Conservation (phyloP, 768 basidiomycete species). For the Lentinula boryana region DNA sequence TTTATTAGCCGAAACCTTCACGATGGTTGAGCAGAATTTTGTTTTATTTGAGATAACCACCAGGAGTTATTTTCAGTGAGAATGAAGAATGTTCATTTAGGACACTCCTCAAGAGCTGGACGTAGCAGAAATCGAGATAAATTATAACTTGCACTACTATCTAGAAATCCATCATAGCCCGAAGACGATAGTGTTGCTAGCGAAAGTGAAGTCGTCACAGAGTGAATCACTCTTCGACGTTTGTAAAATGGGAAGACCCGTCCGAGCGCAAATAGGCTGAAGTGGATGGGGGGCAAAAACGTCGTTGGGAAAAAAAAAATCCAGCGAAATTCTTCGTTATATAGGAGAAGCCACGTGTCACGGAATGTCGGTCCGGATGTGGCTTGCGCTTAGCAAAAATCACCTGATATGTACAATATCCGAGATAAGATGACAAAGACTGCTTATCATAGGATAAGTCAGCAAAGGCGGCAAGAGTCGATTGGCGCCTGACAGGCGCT, state of each 20-base stretch:
- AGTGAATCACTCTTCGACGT: slow-evolving; percentile 38
- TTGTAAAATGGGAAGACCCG: slow-evolving; percentile 23
- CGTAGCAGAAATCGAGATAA: no score
- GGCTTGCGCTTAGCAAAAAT: no score
- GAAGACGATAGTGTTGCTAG: slow-evolving; percentile 63
- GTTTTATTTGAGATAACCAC: no score
- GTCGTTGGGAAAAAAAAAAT: slow-evolving; percentile 5
- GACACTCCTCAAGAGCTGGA: neutral
- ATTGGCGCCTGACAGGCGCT: no score
- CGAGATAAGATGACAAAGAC: no score
- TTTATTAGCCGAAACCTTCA: no score
- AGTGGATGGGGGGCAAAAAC: slow-evolving; percentile 17
- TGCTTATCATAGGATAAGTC: no score
- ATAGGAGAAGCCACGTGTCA: neutral
- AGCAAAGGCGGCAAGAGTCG: no score
- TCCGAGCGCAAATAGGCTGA: slow-evolving; percentile 21
- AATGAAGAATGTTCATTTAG: no score
- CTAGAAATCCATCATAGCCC: slow-evolving; percentile 68
- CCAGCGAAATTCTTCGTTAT: neutral
- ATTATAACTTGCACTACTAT: slow-evolving; percentile 36
- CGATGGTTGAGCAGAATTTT: no score
- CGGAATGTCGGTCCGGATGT: neutral
- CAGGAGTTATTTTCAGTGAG: no score
- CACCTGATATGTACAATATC: no score
- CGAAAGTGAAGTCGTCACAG: slow-evolving; percentile 51